A percentile compares a stretch with the other conserved stretches of the same genome.
Evolutionary conservation across 2,329 filamentous ascomycete genomes (phyloP).

Genomic region (Calonectria multiphialidica): DNA sequence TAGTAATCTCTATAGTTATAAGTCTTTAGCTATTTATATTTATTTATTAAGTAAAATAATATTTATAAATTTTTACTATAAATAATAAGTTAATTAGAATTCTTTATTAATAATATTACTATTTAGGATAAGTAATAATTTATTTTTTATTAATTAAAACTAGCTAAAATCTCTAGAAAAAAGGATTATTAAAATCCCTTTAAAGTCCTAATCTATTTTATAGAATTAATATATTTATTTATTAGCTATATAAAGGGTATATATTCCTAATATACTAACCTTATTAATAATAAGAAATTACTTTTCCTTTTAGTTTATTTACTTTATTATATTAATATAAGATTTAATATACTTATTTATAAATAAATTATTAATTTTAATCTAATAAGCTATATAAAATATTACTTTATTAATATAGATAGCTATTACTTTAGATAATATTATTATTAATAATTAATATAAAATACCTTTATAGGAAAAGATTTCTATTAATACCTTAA

Average conservation of each 20-base stretch:
- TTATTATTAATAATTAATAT: conserved; percentile 17
- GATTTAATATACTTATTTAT: background rate
- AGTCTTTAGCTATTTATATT: background rate
- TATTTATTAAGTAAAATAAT: conserved; percentile 10
- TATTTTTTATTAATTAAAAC: background rate
- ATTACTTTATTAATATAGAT: background rate
- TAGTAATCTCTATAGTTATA: background rate
- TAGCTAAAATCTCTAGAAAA: background rate
- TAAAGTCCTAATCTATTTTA: background rate
- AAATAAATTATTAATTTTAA: background rate
- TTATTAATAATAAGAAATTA: background rate
- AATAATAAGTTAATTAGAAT: background rate
- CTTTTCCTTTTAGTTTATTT: background rate
- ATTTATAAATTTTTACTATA: background rate
- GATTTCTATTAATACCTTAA: background rate
- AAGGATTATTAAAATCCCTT: background rate
- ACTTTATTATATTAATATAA: background rate
- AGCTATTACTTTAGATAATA: background rate
- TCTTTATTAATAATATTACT: background rate
- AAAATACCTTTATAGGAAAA: background rate
- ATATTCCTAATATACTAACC: background rate
- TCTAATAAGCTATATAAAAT: background rate
- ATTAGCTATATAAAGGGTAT: background rate
- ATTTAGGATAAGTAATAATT: background rate
- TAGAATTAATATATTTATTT: background rate